Conservation (phyloP, 1,284 basidiomycete genomes). For the Salmacisia buchloeana region DNA sequence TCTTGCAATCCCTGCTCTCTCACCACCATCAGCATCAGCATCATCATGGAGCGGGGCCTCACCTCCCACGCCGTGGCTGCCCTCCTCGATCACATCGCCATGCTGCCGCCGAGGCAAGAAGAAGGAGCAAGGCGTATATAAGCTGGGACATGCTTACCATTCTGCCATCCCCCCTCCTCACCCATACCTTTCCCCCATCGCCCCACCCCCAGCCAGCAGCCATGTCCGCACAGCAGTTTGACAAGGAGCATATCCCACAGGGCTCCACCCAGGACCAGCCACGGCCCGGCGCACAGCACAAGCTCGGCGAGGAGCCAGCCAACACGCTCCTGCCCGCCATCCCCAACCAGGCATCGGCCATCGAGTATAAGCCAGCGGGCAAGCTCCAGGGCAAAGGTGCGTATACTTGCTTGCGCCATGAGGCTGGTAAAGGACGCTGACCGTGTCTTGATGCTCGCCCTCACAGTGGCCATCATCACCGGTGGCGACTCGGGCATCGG, state of each 20-base stretch:
- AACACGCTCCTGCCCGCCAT: not conserved
- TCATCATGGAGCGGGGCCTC: too few relatives aligned
- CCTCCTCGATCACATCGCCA: too few relatives aligned
- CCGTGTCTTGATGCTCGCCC: too few relatives aligned
- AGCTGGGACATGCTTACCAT: not conserved
- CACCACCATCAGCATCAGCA: too few relatives aligned
- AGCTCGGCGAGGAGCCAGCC: not conserved
- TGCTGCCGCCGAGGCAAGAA: too few relatives aligned
- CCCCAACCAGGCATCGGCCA: not conserved
- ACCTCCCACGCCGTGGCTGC: too few relatives aligned
- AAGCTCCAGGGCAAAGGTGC: constrained; percentile 61
- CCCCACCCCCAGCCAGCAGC: not conserved
- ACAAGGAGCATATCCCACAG: not conserved
- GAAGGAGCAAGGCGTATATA: too few relatives aligned
- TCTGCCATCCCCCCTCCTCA: not conserved
- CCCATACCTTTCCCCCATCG: not conserved
- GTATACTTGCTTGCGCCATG: too few relatives aligned
- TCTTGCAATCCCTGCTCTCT: too few relatives aligned
- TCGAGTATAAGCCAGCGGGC: constrained; percentile 56
- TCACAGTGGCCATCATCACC: constrained; percentile 61
- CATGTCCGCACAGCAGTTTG: constrained; percentile 6
- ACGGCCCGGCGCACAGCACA: not conserved
- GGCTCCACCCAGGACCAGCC: not conserved
- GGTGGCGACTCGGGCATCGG: constrained; percentile 63
- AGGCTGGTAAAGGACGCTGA: too few relatives aligned